These are phyloP conservation scores for Ustilago shanxiensis DNA, from an alignment of 1,284 basidiomycete genomes.

Conservation along the genomic window DNA sequence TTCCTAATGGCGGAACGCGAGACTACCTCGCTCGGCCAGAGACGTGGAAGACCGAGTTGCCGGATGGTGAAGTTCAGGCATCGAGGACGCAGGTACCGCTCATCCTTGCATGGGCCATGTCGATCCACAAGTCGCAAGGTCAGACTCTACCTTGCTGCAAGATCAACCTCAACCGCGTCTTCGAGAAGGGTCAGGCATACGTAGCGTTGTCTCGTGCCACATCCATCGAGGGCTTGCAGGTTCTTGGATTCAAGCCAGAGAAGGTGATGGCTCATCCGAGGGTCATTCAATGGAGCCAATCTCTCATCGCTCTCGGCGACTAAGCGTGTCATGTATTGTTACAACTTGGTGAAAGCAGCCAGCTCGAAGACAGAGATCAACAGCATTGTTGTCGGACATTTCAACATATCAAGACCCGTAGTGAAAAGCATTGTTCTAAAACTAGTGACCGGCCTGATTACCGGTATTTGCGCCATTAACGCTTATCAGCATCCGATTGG, in stretches of 20 bases:
- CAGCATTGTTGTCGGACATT: neutral
- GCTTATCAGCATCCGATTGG: neutral
- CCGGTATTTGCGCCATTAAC: neutral
- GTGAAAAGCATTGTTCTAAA: neutral
- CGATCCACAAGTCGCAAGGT: slow-evolving; percentile 70
- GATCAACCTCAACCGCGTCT: slow-evolving; percentile 65
- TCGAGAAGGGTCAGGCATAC: slow-evolving; percentile 80
- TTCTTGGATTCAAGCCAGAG: slow-evolving; percentile 78
- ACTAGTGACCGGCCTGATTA: neutral
- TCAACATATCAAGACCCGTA: neutral
- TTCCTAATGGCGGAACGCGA: slow-evolving; percentile 53
- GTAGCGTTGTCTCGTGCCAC: slow-evolving; percentile 96
- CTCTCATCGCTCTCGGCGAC: slow-evolving; percentile 38
- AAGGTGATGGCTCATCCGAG: slow-evolving; percentile 66
- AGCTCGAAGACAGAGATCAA: neutral
- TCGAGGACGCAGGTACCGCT: slow-evolving; percentile 66
- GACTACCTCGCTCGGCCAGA: slow-evolving; percentile 62
- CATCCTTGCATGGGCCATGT: slow-evolving; percentile 69
- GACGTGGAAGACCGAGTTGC: slow-evolving; percentile 71
- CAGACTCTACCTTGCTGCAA: slow-evolving; percentile 67
- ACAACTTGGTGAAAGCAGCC: slow-evolving; percentile 9
- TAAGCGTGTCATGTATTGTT: neutral
- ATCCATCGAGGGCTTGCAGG: slow-evolving; percentile 88
- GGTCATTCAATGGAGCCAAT: slow-evolving; percentile 62
- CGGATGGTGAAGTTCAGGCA: slow-evolving; percentile 68